Evolutionary conservation across 805 yeast genomes (phyloP).

Genomic region (Torulaspora delbrueckii): DNA sequence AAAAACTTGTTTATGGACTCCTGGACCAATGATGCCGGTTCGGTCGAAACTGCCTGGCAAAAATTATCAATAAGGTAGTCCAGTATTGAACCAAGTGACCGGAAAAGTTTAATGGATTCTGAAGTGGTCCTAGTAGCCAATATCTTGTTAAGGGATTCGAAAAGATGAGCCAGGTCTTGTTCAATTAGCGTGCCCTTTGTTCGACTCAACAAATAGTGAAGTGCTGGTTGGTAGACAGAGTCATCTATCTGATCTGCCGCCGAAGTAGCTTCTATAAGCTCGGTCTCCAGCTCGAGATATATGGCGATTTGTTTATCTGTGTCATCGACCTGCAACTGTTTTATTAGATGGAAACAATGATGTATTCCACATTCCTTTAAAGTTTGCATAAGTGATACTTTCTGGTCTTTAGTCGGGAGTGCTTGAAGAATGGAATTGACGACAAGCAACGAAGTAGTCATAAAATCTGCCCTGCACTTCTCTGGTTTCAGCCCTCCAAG

Average conservation of each 20-base stretch:
- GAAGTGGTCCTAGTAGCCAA: slow-evolving; percentile 50
- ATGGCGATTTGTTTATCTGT: slow-evolving; percentile 62
- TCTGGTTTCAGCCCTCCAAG: slow-evolving; percentile 17
- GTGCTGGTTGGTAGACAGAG: slow-evolving; percentile 21
- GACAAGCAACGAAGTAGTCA: slow-evolving; percentile 63
- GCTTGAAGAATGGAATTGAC: slow-evolving; percentile 58
- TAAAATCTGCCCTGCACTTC: slow-evolving; percentile 55
- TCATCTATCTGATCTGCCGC: slow-evolving; percentile 9
- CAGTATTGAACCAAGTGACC: slow-evolving; percentile 47
- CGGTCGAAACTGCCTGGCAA: slow-evolving; percentile 41
- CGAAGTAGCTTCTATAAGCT: slow-evolving; percentile 29
- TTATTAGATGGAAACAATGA: slow-evolving; percentile 48
- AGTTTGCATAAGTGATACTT: slow-evolving; percentile 52
- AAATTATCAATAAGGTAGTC: slow-evolving; percentile 63
- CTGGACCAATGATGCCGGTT: slow-evolving; percentile 58
- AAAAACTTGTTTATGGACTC: slow-evolving; percentile 70
- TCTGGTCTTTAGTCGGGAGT: slow-evolving; percentile 36
- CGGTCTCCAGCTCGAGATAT: slow-evolving; percentile 43
- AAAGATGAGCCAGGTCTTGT: slow-evolving; percentile 52
- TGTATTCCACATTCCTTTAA: slow-evolving; percentile 55
- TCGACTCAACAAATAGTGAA: slow-evolving; percentile 20
- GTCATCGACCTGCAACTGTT: slow-evolving; percentile 49
- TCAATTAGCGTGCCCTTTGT: slow-evolving; percentile 61
- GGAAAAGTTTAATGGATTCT: slow-evolving; percentile 41
- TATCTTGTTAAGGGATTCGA: slow-evolving; percentile 48